phyloP scores from a whole-genome alignment of 371 early-diverging fungal genomes.

The Mucor piriformis region DNA sequence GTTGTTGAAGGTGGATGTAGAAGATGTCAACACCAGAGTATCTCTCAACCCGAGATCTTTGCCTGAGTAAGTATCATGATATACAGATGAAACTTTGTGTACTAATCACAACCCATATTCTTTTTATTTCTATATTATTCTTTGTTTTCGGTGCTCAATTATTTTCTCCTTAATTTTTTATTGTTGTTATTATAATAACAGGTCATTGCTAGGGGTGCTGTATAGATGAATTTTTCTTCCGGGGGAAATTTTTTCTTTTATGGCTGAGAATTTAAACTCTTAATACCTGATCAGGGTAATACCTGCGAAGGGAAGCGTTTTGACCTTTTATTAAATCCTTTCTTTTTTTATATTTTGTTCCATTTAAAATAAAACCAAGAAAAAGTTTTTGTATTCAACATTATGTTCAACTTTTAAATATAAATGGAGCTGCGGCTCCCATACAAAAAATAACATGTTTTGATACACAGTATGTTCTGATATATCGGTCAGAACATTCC shows the following conservation, averaged over 20 bases:
- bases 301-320: conserved; percentile 61
- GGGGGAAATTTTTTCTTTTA: conserved; percentile 3
- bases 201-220: conserved; percentile 58
- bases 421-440: no score
- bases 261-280: conserved; percentile 60
- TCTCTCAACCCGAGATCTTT: conserved; percentile 22
- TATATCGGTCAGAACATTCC: no score
- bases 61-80: conserved; percentile 1
- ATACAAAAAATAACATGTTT: no score
- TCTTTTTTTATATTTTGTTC: background rate
- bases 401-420: no score
- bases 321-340: conserved; percentile 22
- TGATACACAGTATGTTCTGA: no score
- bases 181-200: conserved; percentile 7
- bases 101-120: background rate
- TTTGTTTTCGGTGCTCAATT: background rate
- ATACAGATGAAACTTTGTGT: background rate
- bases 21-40: conserved; percentile 17
- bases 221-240: conserved; percentile 17
- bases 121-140: background rate
- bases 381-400: background rate
- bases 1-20: conserved; percentile 31
- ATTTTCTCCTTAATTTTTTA: conserved; percentile 11
- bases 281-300: conserved; percentile 61
- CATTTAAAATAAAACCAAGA: background rate